These are phyloP conservation scores for Pontederia paniculata DNA, from an alignment of 176 grass and related monocot species.

Conservation along the genomic window DNA sequence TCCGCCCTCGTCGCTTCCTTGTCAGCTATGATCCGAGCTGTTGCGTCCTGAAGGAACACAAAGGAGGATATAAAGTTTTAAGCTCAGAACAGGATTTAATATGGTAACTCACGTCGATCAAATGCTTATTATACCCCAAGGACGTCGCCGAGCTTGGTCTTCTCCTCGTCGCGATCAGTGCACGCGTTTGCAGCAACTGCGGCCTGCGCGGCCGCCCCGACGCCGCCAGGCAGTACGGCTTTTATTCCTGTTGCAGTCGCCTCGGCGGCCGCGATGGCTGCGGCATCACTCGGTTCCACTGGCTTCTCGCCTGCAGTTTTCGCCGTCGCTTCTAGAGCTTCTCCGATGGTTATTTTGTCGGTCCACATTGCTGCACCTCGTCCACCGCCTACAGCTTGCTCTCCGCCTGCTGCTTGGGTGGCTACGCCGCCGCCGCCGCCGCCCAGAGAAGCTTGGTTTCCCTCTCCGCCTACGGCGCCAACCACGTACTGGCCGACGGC, in stretches of 20 bases:
- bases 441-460: constrained; percentile 16
- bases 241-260: constrained; percentile 25
- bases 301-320: constrained; percentile 9
- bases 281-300: constrained; percentile 35
- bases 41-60: constrained; percentile 27
- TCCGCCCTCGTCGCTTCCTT: constrained; percentile 39
- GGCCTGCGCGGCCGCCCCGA: constrained; percentile 24
- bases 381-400: not conserved
- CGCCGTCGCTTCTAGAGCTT: constrained; percentile 27
- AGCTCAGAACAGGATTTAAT: not conserved
- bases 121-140: constrained; percentile 20
- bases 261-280: constrained; percentile 47
- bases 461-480: not conserved
- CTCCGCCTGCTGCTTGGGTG: not conserved
- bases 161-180: constrained; percentile 22
- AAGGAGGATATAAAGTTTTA: not conserved
- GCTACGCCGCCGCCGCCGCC: constrained; percentile 4
- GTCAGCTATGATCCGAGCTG: constrained; percentile 29
- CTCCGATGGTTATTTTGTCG: constrained; percentile 21
- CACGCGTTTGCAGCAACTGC: constrained; percentile 32
- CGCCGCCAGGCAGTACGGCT: constrained; percentile 13
- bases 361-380: not conserved
- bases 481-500: constrained; percentile 5
- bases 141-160: constrained; percentile 45
- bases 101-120: not conserved